phyloP scores from a whole-genome alignment of 257 asterid species.

The Solanum piurae region DNA sequence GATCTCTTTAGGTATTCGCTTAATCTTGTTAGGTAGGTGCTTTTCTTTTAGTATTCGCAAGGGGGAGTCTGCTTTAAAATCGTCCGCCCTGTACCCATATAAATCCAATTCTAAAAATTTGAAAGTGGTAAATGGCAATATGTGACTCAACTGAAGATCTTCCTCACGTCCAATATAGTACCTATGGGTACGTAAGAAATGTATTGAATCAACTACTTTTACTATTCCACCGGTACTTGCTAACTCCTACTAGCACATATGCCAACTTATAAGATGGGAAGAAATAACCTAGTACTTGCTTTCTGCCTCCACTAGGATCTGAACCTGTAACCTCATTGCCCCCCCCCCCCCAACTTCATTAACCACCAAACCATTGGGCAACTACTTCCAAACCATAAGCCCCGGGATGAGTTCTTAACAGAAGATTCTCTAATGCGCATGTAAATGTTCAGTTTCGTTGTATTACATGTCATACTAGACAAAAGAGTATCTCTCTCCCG shows the following conservation, averaged over 20 bases:
- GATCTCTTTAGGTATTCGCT: background rate
- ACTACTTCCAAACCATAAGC: background rate
- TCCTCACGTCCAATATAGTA: background rate
- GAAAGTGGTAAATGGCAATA: background rate
- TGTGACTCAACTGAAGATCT: background rate
- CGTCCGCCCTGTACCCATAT: background rate
- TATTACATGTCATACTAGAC: background rate
- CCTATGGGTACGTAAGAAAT: background rate
- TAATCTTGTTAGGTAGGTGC: background rate
- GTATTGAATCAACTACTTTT: background rate
- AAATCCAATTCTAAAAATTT: background rate
- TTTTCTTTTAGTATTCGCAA: background rate
- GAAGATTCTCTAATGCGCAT: background rate
- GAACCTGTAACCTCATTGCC: background rate
- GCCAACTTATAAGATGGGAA: background rate
- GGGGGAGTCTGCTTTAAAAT: background rate
- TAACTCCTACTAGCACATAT: background rate
- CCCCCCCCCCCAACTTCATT: background rate
- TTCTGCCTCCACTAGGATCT: background rate
- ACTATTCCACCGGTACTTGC: background rate
- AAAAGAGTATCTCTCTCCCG: background rate
- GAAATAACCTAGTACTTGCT: background rate
- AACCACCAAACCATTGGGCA: background rate
- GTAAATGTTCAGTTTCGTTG: background rate
- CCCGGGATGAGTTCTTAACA: background rate